phyloP scores from a whole-genome alignment of 208 protist species.

The Eutreptiella sp. region DNA sequence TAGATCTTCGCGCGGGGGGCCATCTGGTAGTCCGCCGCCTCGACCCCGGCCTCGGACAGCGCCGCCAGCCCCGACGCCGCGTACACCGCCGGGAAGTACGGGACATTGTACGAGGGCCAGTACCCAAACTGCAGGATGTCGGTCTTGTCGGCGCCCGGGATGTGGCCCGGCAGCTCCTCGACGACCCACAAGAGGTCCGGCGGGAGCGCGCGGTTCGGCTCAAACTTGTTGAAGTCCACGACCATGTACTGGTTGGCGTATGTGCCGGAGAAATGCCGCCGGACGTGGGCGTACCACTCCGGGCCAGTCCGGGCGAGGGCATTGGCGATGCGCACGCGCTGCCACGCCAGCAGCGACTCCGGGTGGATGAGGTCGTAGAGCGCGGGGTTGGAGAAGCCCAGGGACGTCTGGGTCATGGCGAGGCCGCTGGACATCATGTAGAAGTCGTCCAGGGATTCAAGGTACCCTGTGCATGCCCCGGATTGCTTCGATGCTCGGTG shows the following conservation, averaged over 20 bases:
- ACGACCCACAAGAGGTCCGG: constrained; percentile 36
- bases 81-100: constrained; percentile 35
- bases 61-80: constrained; percentile 28
- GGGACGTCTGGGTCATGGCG: constrained; percentile 25
- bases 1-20: constrained; percentile 39
- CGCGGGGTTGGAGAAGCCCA: constrained; percentile 18
- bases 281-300: constrained; percentile 50
- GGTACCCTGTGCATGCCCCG: no score
- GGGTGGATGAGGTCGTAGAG: constrained; percentile 32
- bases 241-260: constrained; percentile 57
- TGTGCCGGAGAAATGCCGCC: constrained; percentile 57
- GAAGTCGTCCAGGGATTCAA: constrained; percentile 34
- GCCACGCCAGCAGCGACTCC: constrained; percentile 43
- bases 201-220: neutral
- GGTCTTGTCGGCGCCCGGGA: constrained; percentile 26
- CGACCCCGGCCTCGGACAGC: neutral
- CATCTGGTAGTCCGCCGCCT: constrained; percentile 7
- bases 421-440: constrained; percentile 32
- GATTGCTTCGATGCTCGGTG: no score
- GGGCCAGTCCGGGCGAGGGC: constrained; percentile 32
- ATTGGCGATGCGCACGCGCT: constrained; percentile 41
- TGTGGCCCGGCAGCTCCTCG: constrained; percentile 41
- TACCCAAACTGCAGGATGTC: constrained; percentile 33
- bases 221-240: constrained; percentile 40
- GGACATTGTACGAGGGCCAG: constrained; percentile 44